Percentiles rank a stretch among this genome's conserved stretches.
Conservation (phyloP, 2,329 filamentous ascomycete species). For the Thelonectria rubi region DNA sequence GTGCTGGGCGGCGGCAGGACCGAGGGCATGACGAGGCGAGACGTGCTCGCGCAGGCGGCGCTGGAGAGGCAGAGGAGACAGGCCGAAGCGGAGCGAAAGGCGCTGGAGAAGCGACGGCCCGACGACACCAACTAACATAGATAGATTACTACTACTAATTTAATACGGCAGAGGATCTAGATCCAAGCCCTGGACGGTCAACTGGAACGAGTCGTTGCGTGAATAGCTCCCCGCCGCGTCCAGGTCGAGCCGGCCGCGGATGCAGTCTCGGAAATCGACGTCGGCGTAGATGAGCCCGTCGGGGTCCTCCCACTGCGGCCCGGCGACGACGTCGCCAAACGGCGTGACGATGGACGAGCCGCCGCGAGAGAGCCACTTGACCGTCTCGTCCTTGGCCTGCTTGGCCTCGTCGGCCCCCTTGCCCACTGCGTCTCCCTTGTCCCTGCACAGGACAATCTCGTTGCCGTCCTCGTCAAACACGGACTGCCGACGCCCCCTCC, state of each 20-base stretch:
- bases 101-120: conserved; percentile 41
- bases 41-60: conserved; percentile 71
- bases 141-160: conserved; percentile 1
- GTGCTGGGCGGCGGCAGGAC: conserved; percentile 68
- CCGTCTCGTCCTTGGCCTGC: conserved; percentile 30
- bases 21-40: conserved; percentile 69
- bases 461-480: conserved; percentile 64
- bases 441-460: conserved; percentile 58
- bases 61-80: conserved; percentile 49
- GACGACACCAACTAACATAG: conserved; percentile 40
- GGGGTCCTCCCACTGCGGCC: conserved; percentile 85
- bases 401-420: conserved; percentile 11
- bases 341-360: conserved; percentile 86
- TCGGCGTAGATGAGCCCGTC: conserved; percentile 74
- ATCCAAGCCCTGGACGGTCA: conserved; percentile 67
- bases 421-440: conserved; percentile 19
- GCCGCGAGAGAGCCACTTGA: conserved; percentile 71
- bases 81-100: conserved; percentile 45
- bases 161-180: conserved; percentile 65
- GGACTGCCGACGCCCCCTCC: conserved; percentile 49
- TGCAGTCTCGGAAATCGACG: conserved; percentile 88
- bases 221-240: conserved; percentile 90
- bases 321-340: conserved; percentile 79
- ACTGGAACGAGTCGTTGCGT: conserved; percentile 71
- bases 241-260: conserved; percentile 81